Evolutionary conservation across 108 stramenopile species (phyloP), one percentile per base, ranked within the genome.

Genomic region (Phaeodactylum tricornutum): DNA sequence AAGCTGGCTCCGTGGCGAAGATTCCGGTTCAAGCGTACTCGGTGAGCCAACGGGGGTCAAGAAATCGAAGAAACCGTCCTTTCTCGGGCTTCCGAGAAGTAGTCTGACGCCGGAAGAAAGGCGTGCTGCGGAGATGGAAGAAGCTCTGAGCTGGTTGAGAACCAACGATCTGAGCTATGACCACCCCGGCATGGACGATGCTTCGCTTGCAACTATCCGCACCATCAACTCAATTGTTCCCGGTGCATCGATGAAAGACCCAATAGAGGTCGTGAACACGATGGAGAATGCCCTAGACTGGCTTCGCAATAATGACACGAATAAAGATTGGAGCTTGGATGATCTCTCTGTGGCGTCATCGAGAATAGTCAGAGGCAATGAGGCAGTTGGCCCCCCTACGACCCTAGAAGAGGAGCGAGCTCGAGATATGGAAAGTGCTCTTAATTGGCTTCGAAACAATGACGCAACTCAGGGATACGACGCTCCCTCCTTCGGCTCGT

Each of bases 101-200:
- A n/a, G n/a, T n/a, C 28, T 36, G 30, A 21, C 15, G 48, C 30
- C n/a, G 31, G 53, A 55, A 30, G 53, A 42, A 25, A 55, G 43
- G 21, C 57, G 68, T 22, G 67, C 68, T 28, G 61, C 50, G 36
- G 70, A 61, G 25, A 71, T 71, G 70, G 70, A 71, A 32, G 54
- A 71, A 29, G 70, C 70, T 23, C 26, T 71, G 41, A 41, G 47
- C 15, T 71, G 70, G 70, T 40, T 71, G 31, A 48, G 70, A 8
- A 53, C 23, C 23, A 66, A 71, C 38, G 64, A 64, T 24, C 19
- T 65, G 6, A 64, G 65, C 43, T 49, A 59, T 28, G 70, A 65
- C n/a, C 51, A 65, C 17, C 45, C 53, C 31, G 47, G 41, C 48
- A 16, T 55, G 16, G 53, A 55, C 15, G 26, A 25, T 15, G 26